phyloP scores from a whole-genome alignment of 768 basidiomycete genomes.

The Plicaturopsis crispa region DNA sequence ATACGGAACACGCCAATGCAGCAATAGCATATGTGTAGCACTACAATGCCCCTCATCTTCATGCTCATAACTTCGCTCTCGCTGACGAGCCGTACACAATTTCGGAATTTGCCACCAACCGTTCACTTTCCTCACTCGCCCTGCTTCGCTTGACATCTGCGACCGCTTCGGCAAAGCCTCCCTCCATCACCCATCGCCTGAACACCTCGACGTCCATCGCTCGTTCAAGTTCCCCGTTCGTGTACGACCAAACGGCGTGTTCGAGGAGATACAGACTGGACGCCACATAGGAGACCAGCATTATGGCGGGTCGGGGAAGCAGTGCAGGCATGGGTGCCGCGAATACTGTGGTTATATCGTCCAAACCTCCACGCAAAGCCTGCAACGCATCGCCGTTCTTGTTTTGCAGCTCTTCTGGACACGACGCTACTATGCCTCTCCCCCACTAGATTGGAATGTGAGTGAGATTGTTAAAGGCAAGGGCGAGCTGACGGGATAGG shows the following conservation, averaged over 20 bases:
- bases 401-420: constrained; percentile 24
- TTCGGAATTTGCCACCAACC: background rate
- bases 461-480: too few species aligned
- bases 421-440: constrained; percentile 30
- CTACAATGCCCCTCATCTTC: too few species aligned
- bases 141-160: background rate
- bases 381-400: constrained; percentile 19
- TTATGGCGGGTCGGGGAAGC: constrained; percentile 48
- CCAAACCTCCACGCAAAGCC: too few species aligned
- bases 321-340: constrained; percentile 37
- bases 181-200: constrained; percentile 39
- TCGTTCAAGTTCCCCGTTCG: constrained; percentile 14
- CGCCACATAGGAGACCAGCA: constrained; percentile 47
- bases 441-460: too few species aligned
- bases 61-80: too few species aligned
- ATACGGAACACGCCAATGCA: too few species aligned
- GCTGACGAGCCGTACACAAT: constrained; percentile 4
- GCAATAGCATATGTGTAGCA: too few species aligned
- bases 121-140: background rate
- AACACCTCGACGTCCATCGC: constrained; percentile 46
- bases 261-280: constrained; percentile 56
- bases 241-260: constrained; percentile 56
- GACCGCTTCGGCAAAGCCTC: constrained; percentile 14
- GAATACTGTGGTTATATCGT: too few species aligned
- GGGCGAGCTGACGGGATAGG: too few species aligned